phyloP scores from a whole-genome alignment of 169 alveolate genomes.

The Miamiensis avidus region DNA sequence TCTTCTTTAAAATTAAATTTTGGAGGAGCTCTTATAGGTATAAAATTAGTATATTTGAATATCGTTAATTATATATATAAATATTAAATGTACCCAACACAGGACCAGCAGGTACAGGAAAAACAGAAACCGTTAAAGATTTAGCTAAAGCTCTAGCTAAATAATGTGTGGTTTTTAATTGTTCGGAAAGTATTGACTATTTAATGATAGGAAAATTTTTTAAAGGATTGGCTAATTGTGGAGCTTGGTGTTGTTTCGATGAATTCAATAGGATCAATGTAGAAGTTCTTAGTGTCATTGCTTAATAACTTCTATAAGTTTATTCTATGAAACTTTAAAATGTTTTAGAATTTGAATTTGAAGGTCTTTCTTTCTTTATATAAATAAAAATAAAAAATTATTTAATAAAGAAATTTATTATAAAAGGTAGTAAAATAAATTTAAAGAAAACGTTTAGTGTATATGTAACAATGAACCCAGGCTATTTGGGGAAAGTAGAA shows the following conservation, averaged over 20 bases:
- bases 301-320: slow-evolving; percentile 65
- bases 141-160: too few relatives aligned
- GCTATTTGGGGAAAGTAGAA: slow-evolving; percentile 66
- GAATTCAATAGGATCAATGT: slow-evolving; percentile 83
- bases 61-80: background rate
- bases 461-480: slow-evolving; percentile 83
- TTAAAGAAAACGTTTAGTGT: slow-evolving; percentile 82
- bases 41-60: background rate
- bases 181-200: slow-evolving; percentile 89
- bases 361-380: slow-evolving; percentile 69
- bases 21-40: slow-evolving; percentile 92
- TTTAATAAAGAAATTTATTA: too few relatives aligned
- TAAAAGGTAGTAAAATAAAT: slow-evolving; percentile 61
- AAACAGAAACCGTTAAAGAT: too few relatives aligned
- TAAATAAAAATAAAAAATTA: slow-evolving; percentile 79
- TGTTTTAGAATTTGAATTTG: slow-evolving; percentile 61
- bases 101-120: slow-evolving; percentile 92
- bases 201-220: slow-evolving; percentile 89
- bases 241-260: slow-evolving; percentile 90
- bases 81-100: slow-evolving; percentile 22
- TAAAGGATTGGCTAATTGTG: slow-evolving; percentile 86
- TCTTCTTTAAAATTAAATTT: slow-evolving; percentile 83
- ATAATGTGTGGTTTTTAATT: too few relatives aligned
- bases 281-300: slow-evolving; percentile 83
- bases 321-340: slow-evolving; percentile 54